These are phyloP conservation scores for Eucalyptus pumila DNA, from an alignment of 345 rosid genomes.

Conservation along the genomic window DNA sequence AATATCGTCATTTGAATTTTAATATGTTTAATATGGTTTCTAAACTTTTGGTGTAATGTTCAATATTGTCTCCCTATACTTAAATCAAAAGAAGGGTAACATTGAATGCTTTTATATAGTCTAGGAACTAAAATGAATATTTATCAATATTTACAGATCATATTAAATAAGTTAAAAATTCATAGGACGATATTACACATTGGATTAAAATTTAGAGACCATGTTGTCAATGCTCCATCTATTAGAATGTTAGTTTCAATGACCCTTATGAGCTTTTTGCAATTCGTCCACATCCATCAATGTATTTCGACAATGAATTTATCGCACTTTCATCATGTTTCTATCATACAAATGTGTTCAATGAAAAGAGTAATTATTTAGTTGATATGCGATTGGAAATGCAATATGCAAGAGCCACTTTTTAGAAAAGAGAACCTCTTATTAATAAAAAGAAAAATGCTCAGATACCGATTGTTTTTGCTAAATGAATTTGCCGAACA, in stretches of 20 bases:
- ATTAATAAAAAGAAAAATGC: neutral
- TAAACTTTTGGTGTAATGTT: neutral
- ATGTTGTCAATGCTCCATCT: neutral
- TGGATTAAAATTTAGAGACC: too few species aligned
- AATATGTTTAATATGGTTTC: too few species aligned
- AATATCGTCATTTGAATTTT: too few species aligned
- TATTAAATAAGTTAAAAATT: too few species aligned
- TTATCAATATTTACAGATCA: fast-evolving
- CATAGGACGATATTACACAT: too few species aligned
- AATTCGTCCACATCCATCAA: neutral
- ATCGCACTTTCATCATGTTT: neutral
- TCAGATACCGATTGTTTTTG: neutral
- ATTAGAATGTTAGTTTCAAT: neutral
- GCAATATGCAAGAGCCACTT: neutral
- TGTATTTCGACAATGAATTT: too few species aligned
- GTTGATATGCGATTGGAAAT: neutral
- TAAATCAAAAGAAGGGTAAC: too few species aligned
- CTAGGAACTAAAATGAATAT: neutral
- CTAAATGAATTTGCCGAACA: neutral
- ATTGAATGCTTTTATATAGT: too few species aligned
- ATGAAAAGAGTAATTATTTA: neutral
- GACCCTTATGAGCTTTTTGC: neutral
- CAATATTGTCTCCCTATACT: neutral
- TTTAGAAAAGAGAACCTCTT: neutral
- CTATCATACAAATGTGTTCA: neutral